Base-by-base conservation (phyloP, 148 eudicot genomes). In the Drosera capensis region DNA sequence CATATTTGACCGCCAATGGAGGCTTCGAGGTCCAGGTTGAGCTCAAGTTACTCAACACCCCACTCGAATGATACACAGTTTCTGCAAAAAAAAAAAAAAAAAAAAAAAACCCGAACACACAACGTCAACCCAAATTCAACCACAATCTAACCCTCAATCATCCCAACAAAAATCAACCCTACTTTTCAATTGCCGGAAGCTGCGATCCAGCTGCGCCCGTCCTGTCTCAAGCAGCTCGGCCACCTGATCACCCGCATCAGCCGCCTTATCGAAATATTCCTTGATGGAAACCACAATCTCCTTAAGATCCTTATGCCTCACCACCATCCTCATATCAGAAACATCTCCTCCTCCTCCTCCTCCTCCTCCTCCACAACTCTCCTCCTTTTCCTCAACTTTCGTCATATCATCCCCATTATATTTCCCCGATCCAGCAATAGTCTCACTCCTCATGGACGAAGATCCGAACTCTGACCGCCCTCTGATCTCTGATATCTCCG, bases 11-110 rank as follows among this genome's bases (percentile, higher is more conserved):
- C 0, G 94, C 86, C 71, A 90, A 45, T 25, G 99, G 99, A 20
- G 99, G 99, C 62, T 85, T 90, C 7, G 95, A 90, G 56, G 85
- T 75, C 95, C 95, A 90, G 63, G 66, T 90, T 2, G 99, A 90
- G 68, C 99, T 90, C 70, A 90, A 60, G 58, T 57, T 90, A 60
- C 82, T 84, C 38, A 90, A 71, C 52, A 90, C 67, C 34, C 99
- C 95, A 58, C 85, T 84, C 4, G 99, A 90, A 67, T 90, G 99
- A 66, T 90, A 85, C 18, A 90, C 87, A 15, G 95, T 90, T 68
- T 85, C 99, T 90, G 66, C 61, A 68, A 57, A 50, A 54, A 25
- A 25, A 50, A 52, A 22, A 28, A 15, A 52, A 45, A 23, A 2
- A 1, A 11, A 49, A n/a, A 13, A 26, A 15, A 46, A 16, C 19